Base-by-base conservation (phyloP, 2,329 filamentous ascomycete genomes). In the Claviceps fusiformis region DNA sequence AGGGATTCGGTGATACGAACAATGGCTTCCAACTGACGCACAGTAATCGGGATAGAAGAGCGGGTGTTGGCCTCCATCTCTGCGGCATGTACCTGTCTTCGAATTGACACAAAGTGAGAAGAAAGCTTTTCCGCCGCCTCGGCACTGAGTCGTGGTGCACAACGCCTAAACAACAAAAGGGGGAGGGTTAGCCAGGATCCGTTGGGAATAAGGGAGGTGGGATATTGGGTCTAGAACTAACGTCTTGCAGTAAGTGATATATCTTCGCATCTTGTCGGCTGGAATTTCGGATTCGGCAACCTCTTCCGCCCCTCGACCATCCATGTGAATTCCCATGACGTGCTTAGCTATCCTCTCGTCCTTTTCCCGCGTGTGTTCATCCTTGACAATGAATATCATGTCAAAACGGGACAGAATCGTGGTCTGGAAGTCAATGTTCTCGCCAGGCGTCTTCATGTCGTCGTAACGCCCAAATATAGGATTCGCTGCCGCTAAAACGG, bases 381-480 rank as follows among this genome's bases (percentile, higher is more conserved):
- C 93, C 62, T 88, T 89, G 59, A 98, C 92, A 61, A 98, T 96
- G 75, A 97, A 98, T 61, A 98, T 97, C 89, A 98, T 96, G 70
- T 98, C 93, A 69, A 98, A 98, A 79, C 93, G 88, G 2, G 92
- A 97, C 61, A 98, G 69, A 64, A 98, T 97, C 3, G 93, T 98
- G 0, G 93, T 98, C 67, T 98, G 93, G 71, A 98, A 98, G 71
- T 98, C 93, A 62, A 98, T 98, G 67, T 98, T 98, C 71, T 98
- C 93, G 57, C 93, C 93, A 0, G 93, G 93, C 0, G 88, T 90
- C 71, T 97, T 97, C 76, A 98, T 85, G 65, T 98, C 93, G 68
- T 98, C 93, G 71, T 98, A 98, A 31, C 93, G 86, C 54, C 93
- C 93, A 65, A 97, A 98, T 57, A 98, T 93, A 0, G 93, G 93